Percentiles rank a stretch among this genome's conserved stretches.
phyloP scores from a whole-genome alignment of 2,329 filamentous ascomycete genomes.

The Fusarium transvaalense region DNA sequence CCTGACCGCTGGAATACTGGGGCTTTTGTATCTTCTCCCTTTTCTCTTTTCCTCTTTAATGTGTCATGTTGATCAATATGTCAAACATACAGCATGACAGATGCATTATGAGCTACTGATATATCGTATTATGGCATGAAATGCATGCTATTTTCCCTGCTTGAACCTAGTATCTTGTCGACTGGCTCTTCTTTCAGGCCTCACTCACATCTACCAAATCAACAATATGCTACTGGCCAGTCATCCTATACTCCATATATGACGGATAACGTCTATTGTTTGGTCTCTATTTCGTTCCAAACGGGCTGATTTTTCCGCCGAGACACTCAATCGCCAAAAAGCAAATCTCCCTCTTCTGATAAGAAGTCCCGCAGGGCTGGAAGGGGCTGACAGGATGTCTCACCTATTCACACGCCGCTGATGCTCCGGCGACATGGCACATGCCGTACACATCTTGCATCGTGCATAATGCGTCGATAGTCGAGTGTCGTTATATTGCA shows the following conservation, averaged over 20 bases:
- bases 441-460: neutral
- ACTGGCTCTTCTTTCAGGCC: neutral
- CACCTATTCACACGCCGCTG: conserved; percentile 3
- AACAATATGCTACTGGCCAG: neutral
- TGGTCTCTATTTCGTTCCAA: no score
- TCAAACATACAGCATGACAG: neutral
- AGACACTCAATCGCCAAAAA: no score
- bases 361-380: neutral
- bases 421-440: neutral
- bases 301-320: no score
- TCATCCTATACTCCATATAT: no score
- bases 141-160: neutral
- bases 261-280: no score
- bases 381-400: conserved; percentile 15
- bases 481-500: neutral
- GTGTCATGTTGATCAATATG: neutral
- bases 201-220: neutral
- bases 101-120: neutral
- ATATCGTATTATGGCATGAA: neutral
- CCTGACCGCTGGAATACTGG: conserved; percentile 15
- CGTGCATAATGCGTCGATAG: no score
- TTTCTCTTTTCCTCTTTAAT: neutral
- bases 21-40: neutral
- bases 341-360: no score
- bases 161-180: neutral